Evolutionary conservation across 371 early-diverging fungal genomes (phyloP).

Genomic region (Mucor racemosus): DNA sequence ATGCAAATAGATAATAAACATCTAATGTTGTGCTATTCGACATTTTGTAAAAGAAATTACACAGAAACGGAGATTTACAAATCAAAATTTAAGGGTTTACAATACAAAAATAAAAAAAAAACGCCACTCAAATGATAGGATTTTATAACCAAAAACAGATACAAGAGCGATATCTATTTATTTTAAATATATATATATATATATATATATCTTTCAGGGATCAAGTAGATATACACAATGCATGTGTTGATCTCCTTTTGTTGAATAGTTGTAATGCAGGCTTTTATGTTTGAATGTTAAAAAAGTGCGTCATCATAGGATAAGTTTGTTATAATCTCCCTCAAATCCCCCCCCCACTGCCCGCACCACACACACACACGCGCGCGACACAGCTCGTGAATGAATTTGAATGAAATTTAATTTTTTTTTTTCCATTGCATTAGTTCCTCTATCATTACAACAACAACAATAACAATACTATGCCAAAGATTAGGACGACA

Average conservation of each 20-base stretch:
- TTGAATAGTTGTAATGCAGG: background rate
- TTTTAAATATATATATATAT: background rate
- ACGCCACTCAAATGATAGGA: background rate
- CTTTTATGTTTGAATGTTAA: background rate
- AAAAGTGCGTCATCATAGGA: background rate
- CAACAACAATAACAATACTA: slow-evolving; percentile 23
- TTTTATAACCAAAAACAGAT: slow-evolving; percentile 1
- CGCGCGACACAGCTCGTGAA: background rate
- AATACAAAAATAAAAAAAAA: background rate
- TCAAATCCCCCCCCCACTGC: no score
- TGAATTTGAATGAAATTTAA: background rate
- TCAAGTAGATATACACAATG: background rate
- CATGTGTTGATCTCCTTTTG: background rate
- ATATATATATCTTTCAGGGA: background rate
- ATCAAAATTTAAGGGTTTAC: background rate
- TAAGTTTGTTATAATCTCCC: background rate
- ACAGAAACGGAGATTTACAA: background rate
- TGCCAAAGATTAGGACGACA: slow-evolving; percentile 81
- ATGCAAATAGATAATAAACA: slow-evolving; percentile 57
- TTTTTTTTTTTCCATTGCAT: slow-evolving; percentile 11
- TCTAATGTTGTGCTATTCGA: slow-evolving; percentile 22
- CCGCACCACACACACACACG: background rate
- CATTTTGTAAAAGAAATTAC: background rate
- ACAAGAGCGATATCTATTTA: background rate
- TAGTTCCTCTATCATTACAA: slow-evolving; percentile 4